Evolutionary conservation across 2,329 filamentous ascomycete genomes (phyloP).

Genomic region (Orbilia oligospora): DNA sequence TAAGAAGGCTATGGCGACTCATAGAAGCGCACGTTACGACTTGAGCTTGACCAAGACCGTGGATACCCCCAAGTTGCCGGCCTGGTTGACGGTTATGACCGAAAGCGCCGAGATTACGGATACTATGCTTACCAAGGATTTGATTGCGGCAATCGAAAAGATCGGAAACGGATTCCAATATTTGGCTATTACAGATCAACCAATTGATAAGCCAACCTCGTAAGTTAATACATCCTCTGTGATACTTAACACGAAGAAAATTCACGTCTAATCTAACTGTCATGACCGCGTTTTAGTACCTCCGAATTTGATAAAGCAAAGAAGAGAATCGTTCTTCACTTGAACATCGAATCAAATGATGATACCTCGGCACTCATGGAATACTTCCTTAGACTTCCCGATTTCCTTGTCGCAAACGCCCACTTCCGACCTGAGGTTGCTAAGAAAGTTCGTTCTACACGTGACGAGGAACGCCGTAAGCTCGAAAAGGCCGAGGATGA

Average conservation of each 20-base stretch:
- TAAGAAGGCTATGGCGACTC: slow-evolving; percentile 91
- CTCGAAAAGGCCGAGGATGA: slow-evolving; percentile 85
- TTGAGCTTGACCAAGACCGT: slow-evolving; percentile 92
- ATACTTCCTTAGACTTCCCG: slow-evolving; percentile 86
- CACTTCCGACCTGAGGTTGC: slow-evolving; percentile 93
- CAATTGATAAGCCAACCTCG: slow-evolving; percentile 86
- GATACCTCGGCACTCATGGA: slow-evolving; percentile 81
- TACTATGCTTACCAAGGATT: slow-evolving; percentile 85
- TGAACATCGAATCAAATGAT: slow-evolving; percentile 40
- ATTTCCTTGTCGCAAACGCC: slow-evolving; percentile 80
- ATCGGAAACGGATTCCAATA: slow-evolving; percentile 87
- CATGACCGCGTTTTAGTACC: slow-evolving; percentile 68
- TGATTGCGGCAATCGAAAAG: slow-evolving; percentile 76
- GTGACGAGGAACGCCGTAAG: slow-evolving; percentile 84
- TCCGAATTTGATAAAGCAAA: slow-evolving; percentile 50
- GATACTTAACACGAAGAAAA: too few species aligned
- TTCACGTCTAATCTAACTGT: neutral
- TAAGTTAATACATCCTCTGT: slow-evolving; percentile 69
- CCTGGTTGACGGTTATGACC: slow-evolving; percentile 94
- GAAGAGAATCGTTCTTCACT: slow-evolving; percentile 55
- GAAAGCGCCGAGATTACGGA: slow-evolving; percentile 97
- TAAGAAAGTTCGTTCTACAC: slow-evolving; percentile 83
- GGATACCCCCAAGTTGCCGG: slow-evolving; percentile 88
- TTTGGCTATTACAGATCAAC: slow-evolving; percentile 90
- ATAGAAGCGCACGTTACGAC: slow-evolving; percentile 94